phyloP scores from a whole-genome alignment of 2,329 filamentous ascomycete genomes.

The Aureobasidium sp. region DNA sequence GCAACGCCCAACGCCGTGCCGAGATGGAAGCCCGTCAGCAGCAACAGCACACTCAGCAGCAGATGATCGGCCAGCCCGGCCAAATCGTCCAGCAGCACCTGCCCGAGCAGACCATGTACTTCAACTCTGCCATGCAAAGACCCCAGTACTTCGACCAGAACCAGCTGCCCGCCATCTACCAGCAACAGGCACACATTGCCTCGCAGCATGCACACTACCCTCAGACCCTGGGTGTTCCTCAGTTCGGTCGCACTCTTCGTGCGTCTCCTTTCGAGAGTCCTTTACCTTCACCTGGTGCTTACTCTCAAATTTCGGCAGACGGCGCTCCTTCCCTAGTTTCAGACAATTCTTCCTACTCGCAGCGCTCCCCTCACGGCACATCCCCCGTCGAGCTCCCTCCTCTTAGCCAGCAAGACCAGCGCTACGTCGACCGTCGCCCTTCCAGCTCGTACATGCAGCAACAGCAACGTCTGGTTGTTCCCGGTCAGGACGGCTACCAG shows the following conservation, averaged over 20 bases:
- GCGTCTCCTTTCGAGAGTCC: slow-evolving; percentile 44
- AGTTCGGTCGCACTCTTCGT: slow-evolving; percentile 25
- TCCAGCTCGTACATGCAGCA: slow-evolving; percentile 20
- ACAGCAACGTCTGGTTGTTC: slow-evolving; percentile 26
- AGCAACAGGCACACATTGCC: slow-evolving; percentile 18
- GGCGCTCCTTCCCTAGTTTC: slow-evolving; percentile 63
- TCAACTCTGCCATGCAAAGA: slow-evolving; percentile 17
- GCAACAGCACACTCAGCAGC: slow-evolving; percentile 20
- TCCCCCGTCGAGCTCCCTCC: slow-evolving; percentile 41
- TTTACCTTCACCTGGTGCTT: slow-evolving; percentile 56
- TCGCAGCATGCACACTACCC: slow-evolving; percentile 18
- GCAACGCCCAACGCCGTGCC: slow-evolving; percentile 30
- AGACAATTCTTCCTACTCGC: slow-evolving; percentile 48
- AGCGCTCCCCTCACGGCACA: slow-evolving; percentile 39
- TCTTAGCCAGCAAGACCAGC: slow-evolving; percentile 23
- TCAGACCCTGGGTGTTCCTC: slow-evolving; percentile 29
- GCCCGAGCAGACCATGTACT: slow-evolving; percentile 21
- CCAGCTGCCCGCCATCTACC: slow-evolving; percentile 18
- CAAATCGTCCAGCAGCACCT: slow-evolving; percentile 22
- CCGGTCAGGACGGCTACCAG: slow-evolving; percentile 25
- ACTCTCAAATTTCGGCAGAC: slow-evolving; percentile 56
- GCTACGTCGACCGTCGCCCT: slow-evolving; percentile 23
- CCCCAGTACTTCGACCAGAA: slow-evolving; percentile 20
- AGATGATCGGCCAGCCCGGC: slow-evolving; percentile 18
- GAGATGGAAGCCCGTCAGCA: slow-evolving; percentile 27